Evolutionary conservation across 169 alveolate genomes (phyloP).

Genomic region (Plasmodium gaboni): DNA sequence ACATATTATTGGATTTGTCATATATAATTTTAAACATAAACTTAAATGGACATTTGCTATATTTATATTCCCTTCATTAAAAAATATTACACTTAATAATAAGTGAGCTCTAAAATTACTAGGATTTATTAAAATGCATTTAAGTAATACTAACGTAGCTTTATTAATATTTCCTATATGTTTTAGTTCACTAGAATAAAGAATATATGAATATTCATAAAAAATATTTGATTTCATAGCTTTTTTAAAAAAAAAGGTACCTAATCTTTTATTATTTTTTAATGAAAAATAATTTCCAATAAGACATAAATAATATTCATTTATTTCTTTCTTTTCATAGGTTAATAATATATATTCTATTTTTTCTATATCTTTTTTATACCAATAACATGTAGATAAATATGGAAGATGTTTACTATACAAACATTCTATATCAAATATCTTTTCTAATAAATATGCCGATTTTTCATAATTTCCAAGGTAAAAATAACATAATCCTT

Average conservation of each 20-base stretch:
- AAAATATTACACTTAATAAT: slow-evolving; percentile 53
- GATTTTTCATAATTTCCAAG: slow-evolving; percentile 58
- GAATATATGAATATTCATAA: slow-evolving; percentile 68
- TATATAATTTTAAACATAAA: slow-evolving; percentile 51
- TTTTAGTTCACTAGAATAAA: slow-evolving; percentile 68
- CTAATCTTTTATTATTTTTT: slow-evolving; percentile 53
- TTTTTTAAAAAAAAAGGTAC: slow-evolving; percentile 39
- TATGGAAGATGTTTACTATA: slow-evolving; percentile 62
- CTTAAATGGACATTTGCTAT: slow-evolving; percentile 64
- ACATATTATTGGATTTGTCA: slow-evolving; percentile 42
- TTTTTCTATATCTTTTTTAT: slow-evolving; percentile 20
- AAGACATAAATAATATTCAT: slow-evolving; percentile 60
- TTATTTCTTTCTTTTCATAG: slow-evolving; percentile 52
- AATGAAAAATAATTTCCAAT: slow-evolving; percentile 73
- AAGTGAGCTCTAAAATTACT: slow-evolving; percentile 63
- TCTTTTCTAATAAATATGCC: slow-evolving; percentile 28
- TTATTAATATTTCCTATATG: slow-evolving; percentile 29
- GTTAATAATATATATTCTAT: slow-evolving; percentile 51
- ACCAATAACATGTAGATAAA: slow-evolving; percentile 70
- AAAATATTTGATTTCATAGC: slow-evolving; percentile 44
- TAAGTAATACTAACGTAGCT: slow-evolving; percentile 56
- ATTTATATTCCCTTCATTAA: slow-evolving; percentile 26
- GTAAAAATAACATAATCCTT: slow-evolving; percentile 61
- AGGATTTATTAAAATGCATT: slow-evolving; percentile 60
- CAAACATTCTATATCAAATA: slow-evolving; percentile 46